These are phyloP conservation scores for Oryza nivara DNA, from an alignment of 176 grass and related monocot species.

Conservation along the genomic window DNA sequence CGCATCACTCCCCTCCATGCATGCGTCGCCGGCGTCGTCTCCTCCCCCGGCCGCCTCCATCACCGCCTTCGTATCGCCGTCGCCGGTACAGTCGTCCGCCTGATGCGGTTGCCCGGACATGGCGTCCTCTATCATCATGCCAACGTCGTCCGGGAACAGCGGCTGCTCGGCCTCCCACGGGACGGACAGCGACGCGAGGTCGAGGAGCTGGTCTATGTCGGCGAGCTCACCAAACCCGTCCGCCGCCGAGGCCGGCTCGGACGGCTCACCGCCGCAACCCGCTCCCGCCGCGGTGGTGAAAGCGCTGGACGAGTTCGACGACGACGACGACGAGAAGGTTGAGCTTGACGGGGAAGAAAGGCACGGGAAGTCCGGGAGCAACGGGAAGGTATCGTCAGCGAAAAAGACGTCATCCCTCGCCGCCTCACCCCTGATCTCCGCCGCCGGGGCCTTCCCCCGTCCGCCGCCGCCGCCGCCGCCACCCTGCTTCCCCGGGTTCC, in stretches of 20 bases:
- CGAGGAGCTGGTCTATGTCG: conserved; percentile 61
- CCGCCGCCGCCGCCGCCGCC: conserved; percentile 29
- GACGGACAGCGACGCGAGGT: conserved; percentile 63
- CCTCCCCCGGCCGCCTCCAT: conserved; percentile 5
- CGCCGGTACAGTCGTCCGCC: not conserved
- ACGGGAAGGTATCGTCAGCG: conserved; percentile 69
- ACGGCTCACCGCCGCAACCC: not conserved
- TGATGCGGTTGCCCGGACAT: conserved; percentile 28
- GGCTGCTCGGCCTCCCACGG: conserved; percentile 76
- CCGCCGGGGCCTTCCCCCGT: conserved; percentile 27
- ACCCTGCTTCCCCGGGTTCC: conserved; percentile 31
- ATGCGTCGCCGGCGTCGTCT: conserved; percentile 31
- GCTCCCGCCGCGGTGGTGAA: conserved; percentile 34
- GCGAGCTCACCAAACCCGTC: conserved; percentile 45
- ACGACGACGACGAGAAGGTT: conserved; percentile 54
- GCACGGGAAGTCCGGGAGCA: conserved; percentile 73
- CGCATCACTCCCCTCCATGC: conserved; percentile 13
- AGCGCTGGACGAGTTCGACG: conserved; percentile 59
- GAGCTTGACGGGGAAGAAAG: conserved; percentile 68
- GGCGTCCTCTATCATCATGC: conserved; percentile 58
- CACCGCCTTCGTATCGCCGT: not conserved
- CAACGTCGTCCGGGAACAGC: conserved; percentile 53
- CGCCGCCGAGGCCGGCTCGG: conserved; percentile 15
- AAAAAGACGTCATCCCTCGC: conserved; percentile 67
- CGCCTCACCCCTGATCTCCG: conserved; percentile 48